These are phyloP conservation scores for Bertia moriformis DNA, from an alignment of 2,329 filamentous ascomycete genomes.

Conservation along the genomic window DNA sequence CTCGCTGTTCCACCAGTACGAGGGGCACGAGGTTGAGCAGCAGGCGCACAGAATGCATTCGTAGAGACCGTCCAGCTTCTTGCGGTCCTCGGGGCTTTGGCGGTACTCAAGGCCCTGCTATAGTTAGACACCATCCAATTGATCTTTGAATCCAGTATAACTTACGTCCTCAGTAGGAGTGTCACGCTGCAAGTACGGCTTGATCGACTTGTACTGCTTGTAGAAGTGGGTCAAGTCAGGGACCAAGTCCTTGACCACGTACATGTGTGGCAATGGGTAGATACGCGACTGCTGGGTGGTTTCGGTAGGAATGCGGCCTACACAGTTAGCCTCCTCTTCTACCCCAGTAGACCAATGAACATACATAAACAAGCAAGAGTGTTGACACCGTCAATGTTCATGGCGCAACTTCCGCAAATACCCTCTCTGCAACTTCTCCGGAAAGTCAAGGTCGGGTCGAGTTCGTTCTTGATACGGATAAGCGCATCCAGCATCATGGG, in stretches of 20 bases:
- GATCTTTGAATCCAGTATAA: slow-evolving; percentile 9
- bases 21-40: slow-evolving; percentile 98
- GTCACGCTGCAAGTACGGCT: slow-evolving; percentile 90
- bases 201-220: slow-evolving; percentile 99
- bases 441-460: slow-evolving; percentile 93
- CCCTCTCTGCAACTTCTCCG: slow-evolving; percentile 91
- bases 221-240: slow-evolving; percentile 97
- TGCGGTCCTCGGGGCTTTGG: slow-evolving; percentile 80
- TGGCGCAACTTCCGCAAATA: slow-evolving; percentile 95
- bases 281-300: slow-evolving; percentile 72
- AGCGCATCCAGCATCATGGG: slow-evolving; percentile 96
- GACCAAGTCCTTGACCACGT: slow-evolving; percentile 97
- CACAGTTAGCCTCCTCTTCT: slow-evolving; percentile 3
- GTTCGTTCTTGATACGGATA: slow-evolving; percentile 97
- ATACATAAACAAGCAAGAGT: slow-evolving; percentile 93
- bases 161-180: slow-evolving; percentile 71
- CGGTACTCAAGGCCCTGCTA: slow-evolving; percentile 75
- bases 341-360: slow-evolving; percentile 18
- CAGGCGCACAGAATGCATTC: slow-evolving; percentile 99
- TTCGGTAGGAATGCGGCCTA: slow-evolving; percentile 87
- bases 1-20: slow-evolving; percentile 99
- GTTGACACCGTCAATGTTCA: slow-evolving; percentile 99
- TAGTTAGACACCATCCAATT: slow-evolving; percentile 3
- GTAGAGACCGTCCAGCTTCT: slow-evolving; percentile 94
- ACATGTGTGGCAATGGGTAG: slow-evolving; percentile 95